Conservation (phyloP, 805 yeast species). For the Yarrowia sp. region DNA sequence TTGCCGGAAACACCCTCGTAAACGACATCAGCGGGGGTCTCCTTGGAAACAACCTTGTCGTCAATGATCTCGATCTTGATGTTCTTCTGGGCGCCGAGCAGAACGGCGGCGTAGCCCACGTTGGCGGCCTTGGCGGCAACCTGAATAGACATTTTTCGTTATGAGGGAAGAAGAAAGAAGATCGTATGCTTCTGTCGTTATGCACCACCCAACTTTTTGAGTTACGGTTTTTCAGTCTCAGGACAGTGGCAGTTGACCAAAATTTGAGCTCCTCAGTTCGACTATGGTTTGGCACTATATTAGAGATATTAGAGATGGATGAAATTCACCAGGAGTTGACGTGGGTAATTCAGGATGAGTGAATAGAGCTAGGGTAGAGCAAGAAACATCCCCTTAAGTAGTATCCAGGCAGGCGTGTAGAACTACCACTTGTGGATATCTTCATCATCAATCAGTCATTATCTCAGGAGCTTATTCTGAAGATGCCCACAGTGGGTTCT, state of each 20-base stretch:
- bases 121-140: constrained; percentile 84
- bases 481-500: too few relatives aligned
- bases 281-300: too few relatives aligned
- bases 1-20: constrained; percentile 13
- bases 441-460: too few relatives aligned
- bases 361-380: too few relatives aligned
- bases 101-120: constrained; percentile 72
- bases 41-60: constrained; percentile 36
- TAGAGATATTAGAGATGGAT: too few relatives aligned
- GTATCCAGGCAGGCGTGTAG: too few relatives aligned
- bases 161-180: neutral
- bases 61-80: constrained; percentile 46
- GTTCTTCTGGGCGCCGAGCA: constrained; percentile 75
- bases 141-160: constrained; percentile 41
- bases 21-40: constrained; percentile 30
- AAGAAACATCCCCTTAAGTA: too few relatives aligned
- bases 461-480: too few relatives aligned
- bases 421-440: too few relatives aligned
- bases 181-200: neutral
- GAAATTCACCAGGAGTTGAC: too few relatives aligned
- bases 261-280: neutral
- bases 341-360: too few relatives aligned
- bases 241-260: neutral
- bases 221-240: neutral
- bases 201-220: neutral